A percentile compares a stretch with the other conserved stretches of the same genome.
These are phyloP conservation scores for Sugiyamaella valdiviana DNA, from an alignment of 805 yeast genomes.

Conservation along the genomic window DNA sequence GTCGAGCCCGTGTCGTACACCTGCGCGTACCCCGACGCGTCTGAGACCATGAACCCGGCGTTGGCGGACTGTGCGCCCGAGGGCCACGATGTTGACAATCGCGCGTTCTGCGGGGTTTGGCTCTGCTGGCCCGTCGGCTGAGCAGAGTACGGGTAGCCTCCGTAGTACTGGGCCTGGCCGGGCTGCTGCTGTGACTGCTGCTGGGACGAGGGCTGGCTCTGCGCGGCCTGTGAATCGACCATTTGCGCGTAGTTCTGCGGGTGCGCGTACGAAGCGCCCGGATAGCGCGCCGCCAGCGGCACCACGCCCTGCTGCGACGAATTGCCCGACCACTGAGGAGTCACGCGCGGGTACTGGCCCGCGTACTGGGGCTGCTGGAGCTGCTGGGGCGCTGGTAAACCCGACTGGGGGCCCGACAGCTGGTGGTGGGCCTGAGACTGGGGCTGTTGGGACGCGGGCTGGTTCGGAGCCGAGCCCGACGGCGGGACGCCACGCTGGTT, in stretches of 20 bases:
- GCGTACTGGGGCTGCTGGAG: constrained; percentile 8
- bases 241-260: constrained; percentile 6
- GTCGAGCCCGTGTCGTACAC: neutral
- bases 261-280: neutral
- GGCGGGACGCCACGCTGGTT: neutral
- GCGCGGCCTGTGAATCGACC: constrained; percentile 8
- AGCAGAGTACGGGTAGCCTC: neutral
- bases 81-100: neutral
- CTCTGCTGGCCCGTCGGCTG: neutral
- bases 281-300: neutral
- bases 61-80: neutral
- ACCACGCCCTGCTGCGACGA: constrained; percentile 3
- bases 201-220: constrained; percentile 12
- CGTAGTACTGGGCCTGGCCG: constrained; percentile 2
- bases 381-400: constrained; percentile 1
- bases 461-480: neutral
- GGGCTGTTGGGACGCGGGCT: neutral
- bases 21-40: constrained; percentile 1
- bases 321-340: constrained; percentile 1
- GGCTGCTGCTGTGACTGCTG: constrained; percentile 11
- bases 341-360: neutral
- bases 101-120: neutral
- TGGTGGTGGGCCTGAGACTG: neutral
- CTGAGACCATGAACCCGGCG: neutral
- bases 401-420: neutral